phyloP scores from a whole-genome alignment of 2,329 filamentous ascomycete species.

The Monosporascus ibericus region DNA sequence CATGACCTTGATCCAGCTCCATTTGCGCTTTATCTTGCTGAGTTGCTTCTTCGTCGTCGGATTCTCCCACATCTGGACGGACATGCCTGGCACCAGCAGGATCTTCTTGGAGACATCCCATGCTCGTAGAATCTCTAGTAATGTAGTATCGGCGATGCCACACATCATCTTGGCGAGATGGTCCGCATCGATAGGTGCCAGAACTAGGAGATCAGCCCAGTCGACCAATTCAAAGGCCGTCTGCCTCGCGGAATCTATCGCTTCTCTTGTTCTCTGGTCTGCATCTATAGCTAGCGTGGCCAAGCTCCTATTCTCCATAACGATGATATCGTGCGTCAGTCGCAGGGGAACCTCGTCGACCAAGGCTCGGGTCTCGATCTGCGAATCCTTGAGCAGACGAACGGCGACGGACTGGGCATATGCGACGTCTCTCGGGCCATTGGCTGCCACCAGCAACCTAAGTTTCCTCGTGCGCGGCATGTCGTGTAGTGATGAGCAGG shows the following conservation, averaged over 20 bases:
- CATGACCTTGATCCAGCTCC: constrained; percentile 81
- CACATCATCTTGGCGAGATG: constrained; percentile 82
- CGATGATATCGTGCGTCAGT: constrained; percentile 56
- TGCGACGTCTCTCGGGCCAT: constrained; percentile 58
- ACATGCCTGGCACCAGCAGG: constrained; percentile 83
- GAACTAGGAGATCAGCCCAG: constrained; percentile 82
- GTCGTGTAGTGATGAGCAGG: constrained; percentile 29
- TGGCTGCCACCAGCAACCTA: constrained; percentile 59
- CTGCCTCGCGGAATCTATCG: constrained; percentile 46
- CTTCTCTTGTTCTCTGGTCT: constrained; percentile 30
- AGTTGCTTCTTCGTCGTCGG: constrained; percentile 84
- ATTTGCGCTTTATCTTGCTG: constrained; percentile 74
- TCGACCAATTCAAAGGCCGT: constrained; percentile 64
- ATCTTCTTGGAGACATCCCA: constrained; percentile 87
- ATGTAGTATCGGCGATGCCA: constrained; percentile 73
- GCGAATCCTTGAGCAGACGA: constrained; percentile 58
- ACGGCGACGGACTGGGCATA: constrained; percentile 62
- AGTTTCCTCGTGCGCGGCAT: constrained; percentile 40
- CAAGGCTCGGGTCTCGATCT: constrained; percentile 56
- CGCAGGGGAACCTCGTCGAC: constrained; percentile 60
- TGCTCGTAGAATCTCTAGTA: constrained; percentile 73
- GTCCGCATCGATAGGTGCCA: constrained; percentile 80
- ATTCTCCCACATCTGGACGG: constrained; percentile 81
- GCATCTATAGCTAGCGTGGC: constrained; percentile 26
- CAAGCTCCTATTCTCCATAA: constrained; percentile 49